Percentiles rank a stretch among this genome's conserved stretches.
phyloP scores from a whole-genome alignment of 2,329 filamentous ascomycete species.

The Cercospora zeina region DNA sequence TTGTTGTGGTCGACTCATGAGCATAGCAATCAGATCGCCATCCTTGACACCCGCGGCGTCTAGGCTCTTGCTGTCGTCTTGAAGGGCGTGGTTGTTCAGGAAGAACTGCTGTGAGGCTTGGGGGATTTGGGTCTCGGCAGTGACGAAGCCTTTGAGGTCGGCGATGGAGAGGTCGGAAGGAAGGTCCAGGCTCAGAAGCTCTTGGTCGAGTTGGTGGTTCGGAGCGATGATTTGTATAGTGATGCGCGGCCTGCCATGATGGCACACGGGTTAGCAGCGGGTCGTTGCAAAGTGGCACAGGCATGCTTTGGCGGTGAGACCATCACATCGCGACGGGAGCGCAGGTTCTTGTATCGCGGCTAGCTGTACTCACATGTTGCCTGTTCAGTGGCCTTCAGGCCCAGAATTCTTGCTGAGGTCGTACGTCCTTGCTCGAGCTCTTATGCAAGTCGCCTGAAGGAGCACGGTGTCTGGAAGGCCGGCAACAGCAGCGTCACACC shows the following conservation, averaged over 20 bases:
- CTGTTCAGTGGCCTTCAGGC: constrained; percentile 20
- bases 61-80: constrained; percentile 76
- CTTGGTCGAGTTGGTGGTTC: constrained; percentile 65
- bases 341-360: constrained; percentile 16
- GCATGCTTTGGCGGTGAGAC: constrained; percentile 37
- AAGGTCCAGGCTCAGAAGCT: constrained; percentile 79
- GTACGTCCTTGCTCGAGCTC: constrained; percentile 25
- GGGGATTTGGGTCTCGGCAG: constrained; percentile 76
- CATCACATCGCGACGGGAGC: constrained; percentile 18
- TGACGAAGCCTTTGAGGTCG: constrained; percentile 82
- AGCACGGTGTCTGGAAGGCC: constrained; percentile 23
- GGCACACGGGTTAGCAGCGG: constrained; percentile 30
- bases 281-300: constrained; percentile 27
- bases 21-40: constrained; percentile 88
- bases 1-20: constrained; percentile 59
- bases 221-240: constrained; percentile 81
- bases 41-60: constrained; percentile 77
- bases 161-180: constrained; percentile 78
- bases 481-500: constrained; percentile 27
- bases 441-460: constrained; percentile 27
- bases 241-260: constrained; percentile 67
- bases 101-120: constrained; percentile 78
- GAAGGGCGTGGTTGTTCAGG: constrained; percentile 81
- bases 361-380: constrained; percentile 36
- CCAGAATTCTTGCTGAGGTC: constrained; percentile 17